A percentile compares a stretch with the other conserved stretches of the same genome.
Conservation (phyloP, 2,329 filamentous ascomycete species). For the Xylariaceae sp. region DNA sequence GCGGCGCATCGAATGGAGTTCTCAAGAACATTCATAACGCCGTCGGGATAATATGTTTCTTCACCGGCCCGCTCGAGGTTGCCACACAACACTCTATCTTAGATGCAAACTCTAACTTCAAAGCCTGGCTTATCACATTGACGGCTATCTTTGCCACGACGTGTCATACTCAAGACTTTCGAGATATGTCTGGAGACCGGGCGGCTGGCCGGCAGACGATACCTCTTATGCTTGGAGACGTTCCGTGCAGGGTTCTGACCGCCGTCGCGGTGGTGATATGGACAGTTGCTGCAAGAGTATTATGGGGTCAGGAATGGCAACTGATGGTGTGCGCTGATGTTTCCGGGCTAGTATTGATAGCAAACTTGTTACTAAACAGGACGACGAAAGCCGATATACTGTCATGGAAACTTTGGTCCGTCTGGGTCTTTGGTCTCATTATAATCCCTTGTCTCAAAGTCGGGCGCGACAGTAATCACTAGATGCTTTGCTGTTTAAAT, state of each 20-base stretch:
- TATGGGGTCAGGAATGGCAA: too few species aligned
- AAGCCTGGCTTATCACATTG: slow-evolving; percentile 3
- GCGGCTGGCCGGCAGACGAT: slow-evolving; percentile 6
- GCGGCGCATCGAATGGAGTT: slow-evolving; percentile 1
- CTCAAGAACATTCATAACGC: slow-evolving; percentile 10
- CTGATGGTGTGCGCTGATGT: too few species aligned
- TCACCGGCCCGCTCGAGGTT: slow-evolving; percentile 7
- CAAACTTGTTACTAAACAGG: too few species aligned
- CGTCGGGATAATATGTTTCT: slow-evolving; percentile 8
- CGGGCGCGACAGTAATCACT: too few species aligned
- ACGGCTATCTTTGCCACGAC: slow-evolving; percentile 4
- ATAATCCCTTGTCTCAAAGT: too few species aligned
- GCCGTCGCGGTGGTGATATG: neutral
- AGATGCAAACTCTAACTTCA: neutral
- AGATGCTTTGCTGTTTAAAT: too few species aligned
- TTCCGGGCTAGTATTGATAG: too few species aligned
- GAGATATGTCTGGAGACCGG: slow-evolving; percentile 11
- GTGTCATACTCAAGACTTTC: slow-evolving; percentile 11
- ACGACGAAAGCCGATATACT: too few species aligned
- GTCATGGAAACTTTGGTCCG: too few species aligned
- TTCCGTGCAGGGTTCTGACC: neutral
- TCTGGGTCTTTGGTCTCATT: too few species aligned
- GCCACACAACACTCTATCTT: slow-evolving; percentile 7
- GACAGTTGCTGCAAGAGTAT: too few species aligned
- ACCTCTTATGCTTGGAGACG: slow-evolving; percentile 8